These are phyloP conservation scores for Astragalus membranaceus DNA, from an alignment of 306 rosid genomes.

Conservation along the genomic window DNA sequence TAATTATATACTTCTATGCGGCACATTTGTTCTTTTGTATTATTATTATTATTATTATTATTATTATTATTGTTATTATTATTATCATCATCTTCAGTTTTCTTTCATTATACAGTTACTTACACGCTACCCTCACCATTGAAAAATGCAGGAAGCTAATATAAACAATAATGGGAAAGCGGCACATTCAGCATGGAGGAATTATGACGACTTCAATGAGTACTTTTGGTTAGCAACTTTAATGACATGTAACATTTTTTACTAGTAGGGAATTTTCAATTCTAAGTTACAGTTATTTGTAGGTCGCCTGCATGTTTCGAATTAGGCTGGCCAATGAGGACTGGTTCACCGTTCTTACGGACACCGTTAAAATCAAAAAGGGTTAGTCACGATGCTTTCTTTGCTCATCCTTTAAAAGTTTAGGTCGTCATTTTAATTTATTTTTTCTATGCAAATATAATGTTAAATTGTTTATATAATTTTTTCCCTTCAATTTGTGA, in stretches of 20 bases:
- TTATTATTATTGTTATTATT: not conserved
- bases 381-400: constrained; percentile 47
- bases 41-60: not conserved
- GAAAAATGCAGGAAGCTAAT: constrained; percentile 57
- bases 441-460: not conserved
- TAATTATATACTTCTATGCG: not conserved
- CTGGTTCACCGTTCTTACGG: constrained; percentile 43
- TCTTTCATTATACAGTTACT: not conserved
- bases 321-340: constrained; percentile 78
- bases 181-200: constrained; percentile 97
- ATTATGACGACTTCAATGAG: constrained; percentile 96
- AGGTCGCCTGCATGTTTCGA: constrained; percentile 95
- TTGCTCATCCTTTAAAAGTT: not conserved
- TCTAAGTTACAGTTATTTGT: constrained; percentile 33
- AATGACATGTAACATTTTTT: not conserved
- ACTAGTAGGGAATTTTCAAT: not conserved
- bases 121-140: not conserved
- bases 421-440: not conserved
- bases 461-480: not conserved
- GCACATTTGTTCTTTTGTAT: not conserved
- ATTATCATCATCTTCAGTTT: not conserved
- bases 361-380: constrained; percentile 61
- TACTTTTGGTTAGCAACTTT: constrained; percentile 73
- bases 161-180: constrained; percentile 80
- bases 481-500: not conserved